Conservation (phyloP, 176 grass and related monocot species). For the Eragrostis nindensis region DNA sequence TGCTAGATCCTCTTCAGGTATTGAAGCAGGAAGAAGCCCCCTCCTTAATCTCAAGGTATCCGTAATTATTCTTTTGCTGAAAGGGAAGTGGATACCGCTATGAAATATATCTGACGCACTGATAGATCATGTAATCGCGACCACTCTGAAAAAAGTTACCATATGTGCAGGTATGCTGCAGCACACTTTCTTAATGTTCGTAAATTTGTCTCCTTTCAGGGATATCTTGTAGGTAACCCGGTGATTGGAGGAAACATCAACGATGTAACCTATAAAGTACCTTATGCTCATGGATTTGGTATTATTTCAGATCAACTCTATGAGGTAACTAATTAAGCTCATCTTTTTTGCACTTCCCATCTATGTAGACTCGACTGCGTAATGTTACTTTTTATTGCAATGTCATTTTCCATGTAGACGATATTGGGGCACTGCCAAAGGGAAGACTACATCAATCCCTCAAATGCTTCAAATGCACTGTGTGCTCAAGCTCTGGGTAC, state of each 20-base stretch:
- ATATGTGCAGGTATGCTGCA: background rate
- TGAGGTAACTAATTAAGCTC: background rate
- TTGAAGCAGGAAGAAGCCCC: background rate
- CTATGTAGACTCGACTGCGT: background rate
- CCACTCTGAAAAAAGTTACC: too few species aligned
- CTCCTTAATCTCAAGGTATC: slow-evolving; percentile 25
- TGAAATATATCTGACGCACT: too few species aligned
- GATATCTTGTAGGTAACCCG: slow-evolving; percentile 19
- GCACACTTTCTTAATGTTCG: background rate
- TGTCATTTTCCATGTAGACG: background rate
- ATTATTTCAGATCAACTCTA: slow-evolving; percentile 24
- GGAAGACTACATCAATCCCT: background rate
- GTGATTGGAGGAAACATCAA: background rate
- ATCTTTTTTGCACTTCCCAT: background rate
- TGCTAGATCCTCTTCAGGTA: background rate
- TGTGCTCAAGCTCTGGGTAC: background rate
- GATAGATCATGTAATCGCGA: too few species aligned
- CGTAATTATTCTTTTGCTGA: background rate
- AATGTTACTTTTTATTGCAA: too few species aligned
- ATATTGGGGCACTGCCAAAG: background rate
- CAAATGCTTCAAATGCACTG: background rate
- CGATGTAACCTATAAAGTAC: background rate
- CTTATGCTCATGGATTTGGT: slow-evolving; percentile 20
- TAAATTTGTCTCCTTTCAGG: background rate
- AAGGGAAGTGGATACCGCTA: background rate